Evolutionary conservation across 129 eudicot species (phyloP), one percentile per base, ranked within the genome.

Genomic region (Pulicaria dysenterica): DNA sequence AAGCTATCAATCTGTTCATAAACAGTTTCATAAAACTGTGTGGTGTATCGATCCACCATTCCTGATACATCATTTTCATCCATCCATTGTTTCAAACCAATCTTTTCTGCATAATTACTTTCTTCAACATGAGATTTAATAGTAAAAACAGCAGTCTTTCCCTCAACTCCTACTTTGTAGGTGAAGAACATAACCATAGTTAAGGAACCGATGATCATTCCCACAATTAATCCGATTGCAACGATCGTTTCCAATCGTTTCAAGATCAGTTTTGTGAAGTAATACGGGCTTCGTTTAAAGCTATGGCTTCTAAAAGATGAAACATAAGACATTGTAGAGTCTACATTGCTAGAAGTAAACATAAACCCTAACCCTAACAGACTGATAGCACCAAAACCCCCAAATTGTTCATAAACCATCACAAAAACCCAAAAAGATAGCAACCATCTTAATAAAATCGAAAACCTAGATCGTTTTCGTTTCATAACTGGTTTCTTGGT

Each of bases 41-140:
- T 83, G 2, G 94, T 76, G 64, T 95, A 95, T 56, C 44, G 76
- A 79, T 95, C 97, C 69, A 95, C 84, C 91, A 91, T 90, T 5
- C 84, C 94, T 12, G 99, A 88, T 61, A 95, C 96, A 78, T 95
- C 99, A 43, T 95, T 88, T 39, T 88, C 96, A 63, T 88, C 88
- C 91, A 95, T 86, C 97, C 99, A 91, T 64, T 85, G 72, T 72
- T 83, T 95, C 64, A 95, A 74, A 7, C 99, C 99, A 12, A 90
- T 88, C 77, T 80, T 90, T 75, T 94, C 99, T 0, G 97, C 97
- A 15, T 90, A 88, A 84, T 95, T 95, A 48, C 85, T 95, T 66
- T 88, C 88, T 69, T 95, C 90, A 36, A 95, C 95, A 42, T 85
- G 99, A 4, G 96, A 76, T 50, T 91, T 95, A 40, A 95, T 67